phyloP scores from a whole-genome alignment of 2,329 filamentous ascomycete genomes.

The Acrocalymma vagum region DNA sequence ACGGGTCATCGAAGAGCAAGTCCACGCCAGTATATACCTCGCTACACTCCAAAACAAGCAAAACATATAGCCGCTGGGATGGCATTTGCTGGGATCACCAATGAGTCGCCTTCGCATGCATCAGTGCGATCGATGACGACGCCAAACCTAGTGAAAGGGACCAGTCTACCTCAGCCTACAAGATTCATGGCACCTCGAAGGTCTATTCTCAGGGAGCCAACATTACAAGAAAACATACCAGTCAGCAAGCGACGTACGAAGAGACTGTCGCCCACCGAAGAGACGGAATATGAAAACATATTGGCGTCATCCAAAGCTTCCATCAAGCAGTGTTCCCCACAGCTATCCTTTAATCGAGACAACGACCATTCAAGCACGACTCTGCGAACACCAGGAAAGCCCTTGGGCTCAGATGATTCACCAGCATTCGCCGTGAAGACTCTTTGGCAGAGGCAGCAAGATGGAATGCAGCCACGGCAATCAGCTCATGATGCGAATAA shows the following conservation, averaged over 20 bases:
- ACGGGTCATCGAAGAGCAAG: conserved; percentile 28
- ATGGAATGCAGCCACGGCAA: conserved; percentile 1
- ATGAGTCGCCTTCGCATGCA: conserved; percentile 19
- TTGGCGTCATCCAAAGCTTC: conserved; percentile 15
- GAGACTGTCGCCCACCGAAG: conserved; percentile 27
- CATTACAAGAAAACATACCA: conserved; percentile 33
- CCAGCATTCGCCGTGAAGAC: conserved; percentile 29
- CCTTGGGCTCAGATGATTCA: conserved; percentile 20
- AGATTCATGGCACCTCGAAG: conserved; percentile 28
- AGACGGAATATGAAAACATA: too few relatives aligned
- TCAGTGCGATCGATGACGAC: conserved; percentile 40
- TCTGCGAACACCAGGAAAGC: conserved; percentile 24
- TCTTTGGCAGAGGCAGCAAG: conserved; percentile 13
- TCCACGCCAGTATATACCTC: conserved; percentile 32
- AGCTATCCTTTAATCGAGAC: too few relatives aligned
- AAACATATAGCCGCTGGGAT: conserved; percentile 26
- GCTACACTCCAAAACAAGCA: conserved; percentile 22
- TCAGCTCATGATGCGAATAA: conserved; percentile 3
- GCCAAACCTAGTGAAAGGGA: conserved; percentile 32
- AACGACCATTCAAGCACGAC: too few relatives aligned
- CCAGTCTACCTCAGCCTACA: conserved; percentile 15
- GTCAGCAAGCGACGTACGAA: conserved; percentile 19
- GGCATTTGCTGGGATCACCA: conserved; percentile 14
- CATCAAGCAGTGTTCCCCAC: conserved; percentile 28
- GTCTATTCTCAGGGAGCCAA: conserved; percentile 14